Evolutionary conservation across 176 grass and related monocot species (phyloP).

Genomic region (Microstegium vimineum): DNA sequence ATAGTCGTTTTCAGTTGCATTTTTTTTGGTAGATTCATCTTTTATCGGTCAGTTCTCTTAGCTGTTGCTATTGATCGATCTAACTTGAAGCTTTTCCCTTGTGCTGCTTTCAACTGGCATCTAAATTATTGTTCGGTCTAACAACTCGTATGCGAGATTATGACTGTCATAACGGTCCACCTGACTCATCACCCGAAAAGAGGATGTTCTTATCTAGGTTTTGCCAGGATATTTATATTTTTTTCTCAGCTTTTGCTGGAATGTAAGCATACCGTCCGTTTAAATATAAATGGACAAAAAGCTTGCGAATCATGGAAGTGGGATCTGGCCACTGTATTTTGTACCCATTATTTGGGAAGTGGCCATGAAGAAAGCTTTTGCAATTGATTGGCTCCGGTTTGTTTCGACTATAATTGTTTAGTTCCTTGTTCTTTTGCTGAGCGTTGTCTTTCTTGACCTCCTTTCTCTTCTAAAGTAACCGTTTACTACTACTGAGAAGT

Average conservation of each 20-base stretch:
- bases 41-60: neutral
- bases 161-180: conserved; percentile 33
- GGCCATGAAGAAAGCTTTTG: neutral
- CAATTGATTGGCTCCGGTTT: conserved; percentile 13
- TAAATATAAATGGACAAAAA: conserved; percentile 19
- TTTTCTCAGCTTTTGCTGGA: conserved; percentile 22
- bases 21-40: neutral
- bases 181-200: conserved; percentile 2
- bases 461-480: conserved; percentile 2
- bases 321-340: conserved; percentile 24
- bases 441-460: neutral
- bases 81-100: neutral
- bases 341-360: neutral
- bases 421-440: neutral
- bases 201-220: conserved; percentile 18
- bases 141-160: conserved; percentile 23
- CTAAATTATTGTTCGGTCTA: neutral
- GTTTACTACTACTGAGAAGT: neutral
- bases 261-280: neutral
- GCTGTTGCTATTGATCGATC: neutral
- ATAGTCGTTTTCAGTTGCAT: neutral
- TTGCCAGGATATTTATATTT: neutral
- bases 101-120: neutral
- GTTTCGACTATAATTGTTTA: neutral
- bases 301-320: conserved; percentile 9